These are phyloP conservation scores for Penicillium herquei DNA, from an alignment of 495 filamentous ascomycete genomes.

Conservation along the genomic window DNA sequence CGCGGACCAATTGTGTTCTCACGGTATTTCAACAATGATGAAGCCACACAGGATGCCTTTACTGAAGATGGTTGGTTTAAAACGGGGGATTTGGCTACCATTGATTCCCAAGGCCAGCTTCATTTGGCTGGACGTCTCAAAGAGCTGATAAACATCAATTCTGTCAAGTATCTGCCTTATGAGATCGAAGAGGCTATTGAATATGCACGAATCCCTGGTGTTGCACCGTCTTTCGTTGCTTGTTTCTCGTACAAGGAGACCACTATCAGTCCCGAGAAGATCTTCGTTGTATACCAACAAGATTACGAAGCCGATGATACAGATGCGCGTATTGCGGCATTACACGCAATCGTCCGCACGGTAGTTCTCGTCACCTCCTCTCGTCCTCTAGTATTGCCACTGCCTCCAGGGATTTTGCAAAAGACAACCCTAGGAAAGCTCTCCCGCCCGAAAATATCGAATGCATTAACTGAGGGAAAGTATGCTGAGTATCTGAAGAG, in stretches of 20 bases:
- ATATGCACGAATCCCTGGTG: background rate
- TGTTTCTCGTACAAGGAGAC: slow-evolving; percentile 6
- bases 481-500: background rate
- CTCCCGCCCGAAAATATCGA: background rate
- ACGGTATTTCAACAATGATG: slow-evolving; percentile 72
- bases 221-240: background rate
- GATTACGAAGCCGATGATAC: slow-evolving; percentile 13
- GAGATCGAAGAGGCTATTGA: background rate
- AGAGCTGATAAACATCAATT: slow-evolving; percentile 56
- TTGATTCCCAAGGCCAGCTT: slow-evolving; percentile 58
- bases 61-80: slow-evolving; percentile 77
- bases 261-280: slow-evolving; percentile 28
- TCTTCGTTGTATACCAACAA: slow-evolving; percentile 35
- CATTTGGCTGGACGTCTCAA: slow-evolving; percentile 53
- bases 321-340: slow-evolving; percentile 2
- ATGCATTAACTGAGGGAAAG: background rate
- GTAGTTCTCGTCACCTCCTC: slow-evolving; percentile 9
- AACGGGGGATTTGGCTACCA: slow-evolving; percentile 70
- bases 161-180: slow-evolving; percentile 43
- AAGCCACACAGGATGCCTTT: slow-evolving; percentile 62
- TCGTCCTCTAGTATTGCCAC: background rate
- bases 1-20: slow-evolving; percentile 65
- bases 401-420: background rate
- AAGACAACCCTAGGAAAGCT: background rate
- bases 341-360: slow-evolving; percentile 4